Evolutionary conservation across 2,329 filamentous ascomycete genomes (phyloP), one percentile per base, ranked within the genome.

Genomic region (Paecilomyces variotii): DNA sequence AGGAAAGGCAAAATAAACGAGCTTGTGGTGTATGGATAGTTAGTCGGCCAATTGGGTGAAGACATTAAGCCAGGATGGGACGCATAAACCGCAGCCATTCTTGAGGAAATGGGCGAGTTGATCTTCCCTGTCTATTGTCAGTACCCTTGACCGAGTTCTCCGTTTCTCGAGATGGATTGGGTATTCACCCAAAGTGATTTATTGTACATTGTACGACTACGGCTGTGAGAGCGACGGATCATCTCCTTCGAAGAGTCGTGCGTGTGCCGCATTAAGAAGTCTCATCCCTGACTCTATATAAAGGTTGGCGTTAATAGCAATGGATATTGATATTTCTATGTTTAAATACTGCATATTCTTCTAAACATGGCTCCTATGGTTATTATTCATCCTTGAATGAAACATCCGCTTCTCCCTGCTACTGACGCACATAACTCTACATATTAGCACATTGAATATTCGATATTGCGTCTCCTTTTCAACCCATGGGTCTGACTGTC

Each of bases 1-100:
- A 73, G 82, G 82, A 58, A 86, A 83, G 77, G 66, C 67, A 53
- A 74, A 72, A 68, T 77, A 68, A 69, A 58, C 55, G 11, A 45
- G 2, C 9, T 56, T 49, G 26, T 34, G 54, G 24, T 53, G 27
- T 45, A 51, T 24, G 35, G n/a, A 24, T 52, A 9, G 24, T 52
- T 52, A 9, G 24, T 28, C 14, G 9, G 50, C 19, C 24, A 50
- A 19, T 19, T 50, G 45, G 12, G 12, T 12, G 50, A 52, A 11
- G 6, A 2, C 19, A 27, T 52, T 4, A 24, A 28, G 50, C 24
- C 9, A 9, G 6, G 11, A 24, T 52, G 7, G 24, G 5, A 9
- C 11, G 7, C 12, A 1, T 9, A 7, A 26, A 12, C n/a, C n/a
- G 14, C 35, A 19, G 50, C 10, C 24, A 28, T 9, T 28, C 50